phyloP scores from a whole-genome alignment of 192 early-diverging fungal species.

The Coemansia asiatica region DNA sequence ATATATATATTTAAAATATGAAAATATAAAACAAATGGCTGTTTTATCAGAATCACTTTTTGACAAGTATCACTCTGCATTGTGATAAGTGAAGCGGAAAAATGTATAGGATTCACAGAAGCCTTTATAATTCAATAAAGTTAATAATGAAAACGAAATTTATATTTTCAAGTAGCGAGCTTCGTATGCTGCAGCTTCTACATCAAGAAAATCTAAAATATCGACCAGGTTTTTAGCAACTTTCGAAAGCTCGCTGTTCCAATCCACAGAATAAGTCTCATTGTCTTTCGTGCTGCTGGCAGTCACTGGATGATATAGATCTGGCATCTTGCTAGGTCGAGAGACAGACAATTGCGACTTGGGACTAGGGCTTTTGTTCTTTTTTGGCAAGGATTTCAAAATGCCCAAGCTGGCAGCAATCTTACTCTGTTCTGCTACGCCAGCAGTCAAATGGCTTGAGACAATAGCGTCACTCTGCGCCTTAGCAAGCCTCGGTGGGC shows the following conservation, averaged over 20 bases:
- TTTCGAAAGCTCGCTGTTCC: constrained; percentile 24
- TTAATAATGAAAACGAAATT: neutral
- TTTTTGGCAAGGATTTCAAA: neutral
- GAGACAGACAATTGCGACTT: neutral
- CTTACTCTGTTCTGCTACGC: neutral
- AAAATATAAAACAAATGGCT: too few relatives aligned
- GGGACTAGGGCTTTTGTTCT: neutral
- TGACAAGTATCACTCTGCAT: neutral
- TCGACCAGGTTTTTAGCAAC: constrained; percentile 23
- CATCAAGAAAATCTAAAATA: constrained; percentile 26
- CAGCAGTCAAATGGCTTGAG: neutral
- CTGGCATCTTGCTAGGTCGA: neutral
- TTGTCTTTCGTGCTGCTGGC: neutral
- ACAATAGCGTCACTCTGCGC: neutral
- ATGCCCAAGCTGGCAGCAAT: neutral
- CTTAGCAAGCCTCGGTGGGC: neutral
- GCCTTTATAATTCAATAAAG: too few relatives aligned
- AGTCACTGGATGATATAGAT: constrained; percentile 2
- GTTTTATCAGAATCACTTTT: neutral
- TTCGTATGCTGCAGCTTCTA: constrained; percentile 6
- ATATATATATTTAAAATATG: neutral
- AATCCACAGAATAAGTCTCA: constrained; percentile 5
- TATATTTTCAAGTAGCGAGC: neutral
- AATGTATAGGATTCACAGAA: too few relatives aligned
- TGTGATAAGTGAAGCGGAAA: too few relatives aligned